Evolutionary conservation across 352 stramenopile species (phyloP).

Genomic region (Pythium angustatum): DNA sequence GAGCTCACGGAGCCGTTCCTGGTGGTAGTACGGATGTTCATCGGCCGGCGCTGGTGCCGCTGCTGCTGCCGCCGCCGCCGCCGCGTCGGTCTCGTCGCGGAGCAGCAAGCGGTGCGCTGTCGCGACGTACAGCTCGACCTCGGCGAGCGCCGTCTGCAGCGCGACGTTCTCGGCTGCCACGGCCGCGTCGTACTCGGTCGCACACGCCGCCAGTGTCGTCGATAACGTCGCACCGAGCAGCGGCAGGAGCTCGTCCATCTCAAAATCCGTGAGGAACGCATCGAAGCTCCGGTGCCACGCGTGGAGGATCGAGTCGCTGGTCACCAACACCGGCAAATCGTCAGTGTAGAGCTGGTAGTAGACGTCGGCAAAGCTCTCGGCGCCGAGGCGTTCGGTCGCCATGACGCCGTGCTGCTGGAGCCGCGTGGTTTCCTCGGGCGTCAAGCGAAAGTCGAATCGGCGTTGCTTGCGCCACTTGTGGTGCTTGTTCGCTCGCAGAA

Average conservation of each 20-base stretch:
- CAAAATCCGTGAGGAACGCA: constrained; percentile 26
- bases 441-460: constrained; percentile 20
- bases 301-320: constrained; percentile 34
- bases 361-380: constrained; percentile 25
- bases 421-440: not conserved
- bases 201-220: not conserved
- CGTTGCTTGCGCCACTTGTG: constrained; percentile 19
- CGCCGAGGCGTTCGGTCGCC: constrained; percentile 14
- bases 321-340: constrained; percentile 35
- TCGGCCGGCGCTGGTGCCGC: no score
- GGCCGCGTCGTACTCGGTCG: not conserved
- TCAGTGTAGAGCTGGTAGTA: constrained; percentile 37
- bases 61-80: no score
- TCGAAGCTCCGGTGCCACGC: constrained; percentile 38
- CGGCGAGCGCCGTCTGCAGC: not conserved
- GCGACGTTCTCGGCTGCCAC: not conserved
- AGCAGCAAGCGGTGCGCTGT: not conserved
- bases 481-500: constrained; percentile 7
- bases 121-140: not conserved
- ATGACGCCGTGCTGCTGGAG: constrained; percentile 19
- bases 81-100: no score
- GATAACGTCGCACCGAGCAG: not conserved
- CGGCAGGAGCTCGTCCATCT: constrained; percentile 19
- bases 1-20: no score
- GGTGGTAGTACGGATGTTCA: no score